Conservation (phyloP, 208 protist species). For the Trypanosomatidae sp. region DNA sequence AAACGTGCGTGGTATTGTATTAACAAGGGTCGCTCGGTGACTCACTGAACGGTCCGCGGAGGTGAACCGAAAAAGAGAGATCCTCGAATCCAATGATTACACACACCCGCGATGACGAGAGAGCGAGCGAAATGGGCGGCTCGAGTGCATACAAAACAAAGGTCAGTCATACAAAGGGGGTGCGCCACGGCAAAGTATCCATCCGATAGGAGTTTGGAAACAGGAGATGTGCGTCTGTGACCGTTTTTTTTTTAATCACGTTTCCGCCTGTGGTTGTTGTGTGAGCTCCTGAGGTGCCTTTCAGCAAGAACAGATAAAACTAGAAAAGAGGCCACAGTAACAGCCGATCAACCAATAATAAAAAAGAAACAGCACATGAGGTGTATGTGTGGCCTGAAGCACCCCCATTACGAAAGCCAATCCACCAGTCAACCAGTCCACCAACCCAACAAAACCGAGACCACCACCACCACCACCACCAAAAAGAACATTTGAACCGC, state of each 20-base stretch:
- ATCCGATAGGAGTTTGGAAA: neutral
- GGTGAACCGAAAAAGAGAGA: neutral
- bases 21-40: neutral
- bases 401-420: too few relatives aligned
- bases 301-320: neutral
- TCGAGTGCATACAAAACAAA: neutral
- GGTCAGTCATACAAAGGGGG: neutral
- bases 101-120: neutral
- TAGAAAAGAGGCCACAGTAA: neutral
- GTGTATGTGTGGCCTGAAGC: neutral
- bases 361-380: neutral
- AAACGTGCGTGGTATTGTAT: neutral
- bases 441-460: too few relatives aligned
- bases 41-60: too few relatives aligned
- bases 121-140: too few relatives aligned
- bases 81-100: neutral
- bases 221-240: constrained; percentile 1
- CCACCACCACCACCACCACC: too few relatives aligned
- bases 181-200: constrained; percentile 2
- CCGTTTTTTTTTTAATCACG: neutral
- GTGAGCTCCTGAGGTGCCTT: constrained; percentile 2
- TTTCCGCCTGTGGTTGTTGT: neutral
- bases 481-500: neutral
- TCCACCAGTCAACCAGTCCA: too few relatives aligned
- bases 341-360: neutral